These are phyloP conservation scores for Xylaria sp. DNA, from an alignment of 495 filamentous ascomycete genomes.

Conservation along the genomic window DNA sequence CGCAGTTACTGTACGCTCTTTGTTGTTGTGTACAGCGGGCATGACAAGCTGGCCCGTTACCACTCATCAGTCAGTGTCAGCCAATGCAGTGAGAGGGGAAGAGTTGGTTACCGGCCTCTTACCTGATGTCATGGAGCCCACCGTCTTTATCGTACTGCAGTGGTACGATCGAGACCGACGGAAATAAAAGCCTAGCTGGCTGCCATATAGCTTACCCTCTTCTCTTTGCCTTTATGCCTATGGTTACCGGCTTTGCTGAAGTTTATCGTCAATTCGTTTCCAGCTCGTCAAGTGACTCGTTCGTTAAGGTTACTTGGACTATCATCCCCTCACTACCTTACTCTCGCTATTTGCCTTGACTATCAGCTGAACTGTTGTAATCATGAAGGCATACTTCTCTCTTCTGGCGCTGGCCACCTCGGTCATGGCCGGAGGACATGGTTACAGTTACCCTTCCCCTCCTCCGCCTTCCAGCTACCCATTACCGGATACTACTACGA, in stretches of 20 bases:
- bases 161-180: not conserved
- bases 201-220: not conserved
- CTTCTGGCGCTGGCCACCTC: conserved; percentile 51
- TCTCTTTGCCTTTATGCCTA: not conserved
- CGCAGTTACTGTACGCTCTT: conserved; percentile 15
- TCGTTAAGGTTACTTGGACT: conserved; percentile 55
- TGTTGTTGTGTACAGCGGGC: conserved; percentile 12
- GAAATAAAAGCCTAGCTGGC: conserved; percentile 19
- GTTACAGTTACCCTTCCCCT: not conserved
- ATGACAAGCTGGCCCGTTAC: conserved; percentile 17
- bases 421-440: conserved; percentile 41
- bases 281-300: conserved; percentile 47
- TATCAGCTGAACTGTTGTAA: conserved; percentile 33
- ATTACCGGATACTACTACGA: conserved; percentile 32
- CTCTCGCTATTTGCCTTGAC: conserved; percentile 33
- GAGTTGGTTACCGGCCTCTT: not conserved
- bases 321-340: conserved; percentile 36
- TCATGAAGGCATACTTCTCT: conserved; percentile 51
- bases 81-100: conserved; percentile 5
- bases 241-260: not conserved
- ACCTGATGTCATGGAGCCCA: conserved; percentile 14
- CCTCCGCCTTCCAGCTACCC: conserved; percentile 31
- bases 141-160: not conserved
- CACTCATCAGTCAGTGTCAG: not conserved
- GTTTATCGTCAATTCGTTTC: not conserved